Evolutionary conservation across 495 filamentous ascomycete species (phyloP).

Genomic region (Penicillium odoratum): DNA sequence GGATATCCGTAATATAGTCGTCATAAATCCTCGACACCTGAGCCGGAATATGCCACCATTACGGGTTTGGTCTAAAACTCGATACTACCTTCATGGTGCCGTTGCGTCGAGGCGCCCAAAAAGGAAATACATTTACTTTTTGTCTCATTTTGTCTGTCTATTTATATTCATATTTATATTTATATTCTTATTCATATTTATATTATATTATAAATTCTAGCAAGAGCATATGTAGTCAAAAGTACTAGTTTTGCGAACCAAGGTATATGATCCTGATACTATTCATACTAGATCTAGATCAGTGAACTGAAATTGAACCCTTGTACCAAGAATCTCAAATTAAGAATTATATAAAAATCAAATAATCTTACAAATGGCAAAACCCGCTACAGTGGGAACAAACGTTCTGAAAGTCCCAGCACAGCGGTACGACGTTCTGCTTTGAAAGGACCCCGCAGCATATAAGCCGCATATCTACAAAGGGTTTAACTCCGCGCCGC

Average conservation of each 20-base stretch:
- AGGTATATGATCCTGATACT: too few species aligned
- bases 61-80: constrained; percentile 1
- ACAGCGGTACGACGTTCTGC: too few species aligned
- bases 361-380: not conserved
- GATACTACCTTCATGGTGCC: constrained; percentile 24
- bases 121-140: not conserved
- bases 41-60: constrained; percentile 14
- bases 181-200: too few species aligned
- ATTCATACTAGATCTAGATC: not conserved
- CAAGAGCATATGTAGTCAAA: not conserved
- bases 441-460: not conserved
- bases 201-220: too few species aligned
- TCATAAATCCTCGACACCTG: constrained; percentile 8
- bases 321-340: not conserved
- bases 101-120: constrained; percentile 13
- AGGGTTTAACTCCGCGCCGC: constrained; percentile 8
- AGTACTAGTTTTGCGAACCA: not conserved
- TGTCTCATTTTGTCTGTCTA: not conserved
- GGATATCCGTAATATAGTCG: constrained; percentile 15
- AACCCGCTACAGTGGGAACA: not conserved
- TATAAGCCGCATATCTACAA: constrained; percentile 6
- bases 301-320: not conserved
- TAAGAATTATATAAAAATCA: not conserved
- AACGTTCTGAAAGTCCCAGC: not conserved
- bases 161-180: too few species aligned